These are phyloP conservation scores for Fraxinus greggii DNA, from an alignment of 305 asterid genomes.

Conservation along the genomic window DNA sequence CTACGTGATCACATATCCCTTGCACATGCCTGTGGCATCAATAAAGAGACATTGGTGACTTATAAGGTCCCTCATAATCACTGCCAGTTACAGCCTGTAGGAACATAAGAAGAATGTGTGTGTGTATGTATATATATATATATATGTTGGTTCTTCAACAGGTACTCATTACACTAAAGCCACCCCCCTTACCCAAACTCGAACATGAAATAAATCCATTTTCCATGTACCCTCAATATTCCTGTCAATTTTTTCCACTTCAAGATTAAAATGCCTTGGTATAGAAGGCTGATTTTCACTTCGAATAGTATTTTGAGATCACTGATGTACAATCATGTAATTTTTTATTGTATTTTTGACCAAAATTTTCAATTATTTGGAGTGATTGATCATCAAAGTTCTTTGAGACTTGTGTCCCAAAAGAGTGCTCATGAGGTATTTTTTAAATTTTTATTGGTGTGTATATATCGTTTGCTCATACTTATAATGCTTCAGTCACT, in stretches of 20 bases:
- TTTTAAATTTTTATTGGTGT: background rate
- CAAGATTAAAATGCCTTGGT: background rate
- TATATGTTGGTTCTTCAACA: too few species aligned
- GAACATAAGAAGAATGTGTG: background rate
- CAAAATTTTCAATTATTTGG: background rate
- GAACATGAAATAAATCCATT: background rate
- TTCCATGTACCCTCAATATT: background rate
- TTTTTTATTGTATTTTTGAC: background rate
- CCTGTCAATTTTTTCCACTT: background rate
- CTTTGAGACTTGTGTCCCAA: background rate
- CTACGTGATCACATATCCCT: conserved; percentile 66
- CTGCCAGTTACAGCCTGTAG: background rate
- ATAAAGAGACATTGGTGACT: background rate
- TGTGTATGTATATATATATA: too few species aligned
- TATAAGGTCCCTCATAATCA: background rate
- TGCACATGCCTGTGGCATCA: conserved; percentile 61
- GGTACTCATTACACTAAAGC: background rate
- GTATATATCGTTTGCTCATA: background rate
- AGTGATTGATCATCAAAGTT: background rate
- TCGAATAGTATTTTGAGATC: background rate
- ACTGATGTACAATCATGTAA: background rate
- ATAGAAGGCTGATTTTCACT: background rate
- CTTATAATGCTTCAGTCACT: background rate
- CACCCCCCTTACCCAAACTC: background rate
- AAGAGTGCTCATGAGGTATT: background rate